Conservation (phyloP, 495 filamentous ascomycete species). For the Podospora appendiculata region DNA sequence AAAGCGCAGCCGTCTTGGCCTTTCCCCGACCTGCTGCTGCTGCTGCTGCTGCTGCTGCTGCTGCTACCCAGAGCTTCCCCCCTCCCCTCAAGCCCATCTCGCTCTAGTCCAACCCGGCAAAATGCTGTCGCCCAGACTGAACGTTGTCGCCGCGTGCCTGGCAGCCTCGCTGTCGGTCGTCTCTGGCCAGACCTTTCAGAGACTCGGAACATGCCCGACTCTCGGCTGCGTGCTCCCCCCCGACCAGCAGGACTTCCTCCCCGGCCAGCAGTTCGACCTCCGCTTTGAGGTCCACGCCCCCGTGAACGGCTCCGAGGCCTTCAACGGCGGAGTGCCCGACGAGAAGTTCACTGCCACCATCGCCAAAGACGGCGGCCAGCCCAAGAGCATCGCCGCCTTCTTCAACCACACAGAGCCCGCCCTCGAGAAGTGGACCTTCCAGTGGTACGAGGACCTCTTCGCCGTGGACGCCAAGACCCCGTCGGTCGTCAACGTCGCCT, state of each 20-base stretch:
- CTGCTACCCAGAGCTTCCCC: neutral
- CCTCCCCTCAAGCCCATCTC: neutral
- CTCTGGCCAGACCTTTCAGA: constrained; percentile 59
- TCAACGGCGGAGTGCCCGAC: constrained; percentile 50
- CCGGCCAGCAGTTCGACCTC: constrained; percentile 69
- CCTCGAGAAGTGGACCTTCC: constrained; percentile 64
- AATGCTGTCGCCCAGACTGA: constrained; percentile 22
- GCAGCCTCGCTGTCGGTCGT: constrained; percentile 25
- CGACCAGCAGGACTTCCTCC: constrained; percentile 68
- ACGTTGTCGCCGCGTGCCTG: constrained; percentile 17
- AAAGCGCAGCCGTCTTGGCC: neutral
- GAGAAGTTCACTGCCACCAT: constrained; percentile 63
- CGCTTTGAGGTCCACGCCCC: constrained; percentile 71
- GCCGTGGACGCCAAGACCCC: constrained; percentile 55
- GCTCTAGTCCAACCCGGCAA: neutral
- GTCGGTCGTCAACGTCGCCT: constrained; percentile 61
- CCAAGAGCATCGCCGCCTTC: constrained; percentile 46
- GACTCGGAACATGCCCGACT: constrained; percentile 60
- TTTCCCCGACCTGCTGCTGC: too few relatives aligned
- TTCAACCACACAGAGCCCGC: constrained; percentile 53
- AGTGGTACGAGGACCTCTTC: constrained; percentile 68
- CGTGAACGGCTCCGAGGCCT: constrained; percentile 65
- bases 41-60: neutral
- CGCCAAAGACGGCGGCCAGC: constrained; percentile 42
- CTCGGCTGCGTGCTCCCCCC: constrained; percentile 71